These are phyloP conservation scores for Carex pumila DNA, from an alignment of 176 grass and related monocot genomes.

Conservation along the genomic window DNA sequence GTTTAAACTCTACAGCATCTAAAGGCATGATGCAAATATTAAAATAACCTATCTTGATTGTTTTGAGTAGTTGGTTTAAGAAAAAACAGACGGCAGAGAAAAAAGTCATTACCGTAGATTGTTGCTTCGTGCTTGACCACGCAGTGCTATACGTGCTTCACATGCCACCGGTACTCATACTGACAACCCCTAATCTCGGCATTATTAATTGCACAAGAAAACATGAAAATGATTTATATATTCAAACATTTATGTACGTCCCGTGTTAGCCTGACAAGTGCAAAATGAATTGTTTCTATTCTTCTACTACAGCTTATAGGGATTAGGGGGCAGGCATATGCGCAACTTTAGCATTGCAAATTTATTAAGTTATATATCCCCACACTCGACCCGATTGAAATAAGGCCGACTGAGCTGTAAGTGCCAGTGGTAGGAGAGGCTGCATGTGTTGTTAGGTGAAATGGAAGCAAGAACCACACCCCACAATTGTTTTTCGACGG, in stretches of 20 bases:
- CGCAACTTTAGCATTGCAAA: not conserved
- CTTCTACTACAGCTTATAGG: not conserved
- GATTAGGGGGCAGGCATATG: not conserved
- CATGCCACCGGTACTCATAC: not conserved
- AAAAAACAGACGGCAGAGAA: not conserved
- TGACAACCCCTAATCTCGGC: not conserved
- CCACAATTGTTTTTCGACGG: conserved; percentile 56
- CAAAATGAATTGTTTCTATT: not conserved
- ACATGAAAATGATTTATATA: not conserved
- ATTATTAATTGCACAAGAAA: not conserved
- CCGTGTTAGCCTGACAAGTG: not conserved
- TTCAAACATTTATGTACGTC: not conserved
- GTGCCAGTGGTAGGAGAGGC: not conserved
- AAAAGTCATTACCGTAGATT: not conserved
- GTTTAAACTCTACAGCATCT: not conserved
- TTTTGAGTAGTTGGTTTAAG: not conserved
- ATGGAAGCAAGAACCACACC: not conserved
- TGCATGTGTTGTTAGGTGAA: not conserved
- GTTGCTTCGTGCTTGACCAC: not conserved
- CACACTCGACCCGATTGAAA: not conserved
- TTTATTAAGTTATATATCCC: not conserved
- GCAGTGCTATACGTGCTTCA: not conserved
- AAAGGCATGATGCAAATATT: not conserved
- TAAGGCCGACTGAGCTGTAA: not conserved
- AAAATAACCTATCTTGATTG: not conserved